A percentile compares a stretch with the other conserved stretches of the same genome.
These are phyloP conservation scores for Suillus variegatus DNA, from an alignment of 768 basidiomycete genomes.

Conservation along the genomic window DNA sequence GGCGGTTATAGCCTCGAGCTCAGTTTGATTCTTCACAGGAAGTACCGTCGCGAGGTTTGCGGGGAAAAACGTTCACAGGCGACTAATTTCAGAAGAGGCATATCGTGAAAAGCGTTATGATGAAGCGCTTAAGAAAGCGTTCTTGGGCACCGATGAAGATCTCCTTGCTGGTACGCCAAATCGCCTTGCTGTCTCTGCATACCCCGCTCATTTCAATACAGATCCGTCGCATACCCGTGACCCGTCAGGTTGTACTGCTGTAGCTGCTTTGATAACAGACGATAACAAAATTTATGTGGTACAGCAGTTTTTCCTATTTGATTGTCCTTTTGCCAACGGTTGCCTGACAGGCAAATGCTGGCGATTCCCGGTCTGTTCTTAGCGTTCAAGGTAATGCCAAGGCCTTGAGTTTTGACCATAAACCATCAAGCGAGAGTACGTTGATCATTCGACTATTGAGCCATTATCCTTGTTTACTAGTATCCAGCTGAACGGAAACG, in stretches of 20 bases:
- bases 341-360: slow-evolving; percentile 86
- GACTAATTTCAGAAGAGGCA: slow-evolving; percentile 68
- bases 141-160: slow-evolving; percentile 94
- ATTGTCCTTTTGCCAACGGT: slow-evolving; percentile 7
- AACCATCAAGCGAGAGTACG: slow-evolving; percentile 85
- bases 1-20: slow-evolving; percentile 13
- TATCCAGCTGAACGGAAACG: slow-evolving; percentile 76
- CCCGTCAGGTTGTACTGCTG: slow-evolving; percentile 95
- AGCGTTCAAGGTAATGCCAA: slow-evolving; percentile 84
- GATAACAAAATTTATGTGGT: slow-evolving; percentile 82
- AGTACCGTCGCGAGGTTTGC: slow-evolving; percentile 85
- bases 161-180: slow-evolving; percentile 70
- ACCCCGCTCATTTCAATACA: slow-evolving; percentile 30
- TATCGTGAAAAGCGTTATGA: slow-evolving; percentile 74
- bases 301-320: slow-evolving; percentile 31
- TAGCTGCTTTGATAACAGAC: slow-evolving; percentile 79
- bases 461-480: slow-evolving; percentile 9
- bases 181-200: slow-evolving; percentile 1
- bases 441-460: slow-evolving; percentile 12
- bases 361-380: slow-evolving; percentile 92
- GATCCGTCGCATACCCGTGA: slow-evolving; percentile 88
- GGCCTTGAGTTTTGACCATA: slow-evolving; percentile 92
- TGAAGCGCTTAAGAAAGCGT: slow-evolving; percentile 81
- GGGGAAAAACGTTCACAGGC: slow-evolving; percentile 80
- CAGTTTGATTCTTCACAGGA: slow-evolving; percentile 45